Evolutionary conservation across 2,329 filamentous ascomycete species (phyloP).

Genomic region (Fusarium zealandicum): DNA sequence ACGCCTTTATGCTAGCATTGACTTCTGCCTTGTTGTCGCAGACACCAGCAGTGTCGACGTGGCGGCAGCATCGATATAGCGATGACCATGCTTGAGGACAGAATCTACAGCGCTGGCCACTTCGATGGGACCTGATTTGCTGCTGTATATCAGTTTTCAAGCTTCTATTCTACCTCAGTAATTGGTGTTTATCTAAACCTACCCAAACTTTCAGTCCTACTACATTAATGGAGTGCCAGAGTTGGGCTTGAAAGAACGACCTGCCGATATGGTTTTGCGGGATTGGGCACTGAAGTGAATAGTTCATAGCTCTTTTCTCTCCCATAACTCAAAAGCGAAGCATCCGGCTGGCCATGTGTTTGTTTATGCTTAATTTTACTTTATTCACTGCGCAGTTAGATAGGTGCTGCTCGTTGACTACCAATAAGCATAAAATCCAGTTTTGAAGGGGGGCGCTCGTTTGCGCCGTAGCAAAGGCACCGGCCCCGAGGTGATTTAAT

Average conservation of each 20-base stretch:
- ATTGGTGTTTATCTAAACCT: not conserved
- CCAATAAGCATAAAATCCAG: too few relatives aligned
- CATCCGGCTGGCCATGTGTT: too few relatives aligned
- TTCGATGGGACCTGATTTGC: constrained; percentile 58
- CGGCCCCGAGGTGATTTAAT: too few relatives aligned
- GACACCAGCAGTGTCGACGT: constrained; percentile 56
- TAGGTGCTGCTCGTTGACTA: too few relatives aligned
- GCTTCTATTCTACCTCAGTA: not conserved
- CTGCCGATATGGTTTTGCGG: constrained; percentile 34
- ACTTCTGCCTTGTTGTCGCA: constrained; percentile 54
- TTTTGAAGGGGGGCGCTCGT: too few relatives aligned
- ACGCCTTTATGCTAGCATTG: constrained; percentile 45
- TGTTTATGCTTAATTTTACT: too few relatives aligned
- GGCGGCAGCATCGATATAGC: constrained; percentile 57
- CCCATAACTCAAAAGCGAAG: too few relatives aligned
- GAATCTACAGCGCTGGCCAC: constrained; percentile 48
- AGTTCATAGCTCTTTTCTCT: too few relatives aligned
- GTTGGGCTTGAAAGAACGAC: constrained; percentile 42
- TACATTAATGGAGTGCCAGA: constrained; percentile 44
- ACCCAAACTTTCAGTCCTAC: constrained; percentile 48
- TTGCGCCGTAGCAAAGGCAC: too few relatives aligned
- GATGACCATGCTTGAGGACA: constrained; percentile 53
- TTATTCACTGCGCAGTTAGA: too few relatives aligned
- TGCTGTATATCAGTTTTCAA: constrained; percentile 1
- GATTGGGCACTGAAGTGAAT: not conserved